Percentiles rank a stretch among this genome's conserved stretches.
Evolutionary conservation across 805 yeast species (phyloP).

Genomic region (Yamadazyma kitorensis): DNA sequence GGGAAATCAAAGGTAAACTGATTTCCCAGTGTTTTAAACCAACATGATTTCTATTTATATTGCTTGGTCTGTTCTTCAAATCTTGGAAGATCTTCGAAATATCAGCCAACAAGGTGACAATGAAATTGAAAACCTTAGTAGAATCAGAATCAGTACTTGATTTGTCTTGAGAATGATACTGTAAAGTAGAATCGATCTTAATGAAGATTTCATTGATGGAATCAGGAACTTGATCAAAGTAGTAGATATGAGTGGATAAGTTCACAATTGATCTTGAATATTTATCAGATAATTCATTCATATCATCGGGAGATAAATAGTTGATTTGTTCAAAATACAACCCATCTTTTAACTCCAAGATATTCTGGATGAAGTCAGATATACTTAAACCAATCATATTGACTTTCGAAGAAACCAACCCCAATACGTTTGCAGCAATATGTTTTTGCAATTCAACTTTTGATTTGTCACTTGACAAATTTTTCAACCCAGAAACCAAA

Average conservation of each 20-base stretch:
- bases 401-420: slow-evolving; percentile 70
- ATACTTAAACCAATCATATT: slow-evolving; percentile 87
- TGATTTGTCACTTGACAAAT: slow-evolving; percentile 17
- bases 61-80: slow-evolving; percentile 27
- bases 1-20: slow-evolving; percentile 27
- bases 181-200: slow-evolving; percentile 35
- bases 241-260: slow-evolving; percentile 74
- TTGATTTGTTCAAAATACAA: slow-evolving; percentile 25
- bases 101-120: slow-evolving; percentile 29
- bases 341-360: slow-evolving; percentile 49
- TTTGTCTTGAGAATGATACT: slow-evolving; percentile 9
- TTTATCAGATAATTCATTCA: slow-evolving; percentile 32
- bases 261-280: slow-evolving; percentile 63
- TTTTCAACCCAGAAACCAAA: slow-evolving; percentile 26
- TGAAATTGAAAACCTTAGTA: slow-evolving; percentile 16
- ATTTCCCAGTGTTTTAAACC: slow-evolving; percentile 44
- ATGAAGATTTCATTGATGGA: slow-evolving; percentile 66
- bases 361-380: slow-evolving; percentile 66
- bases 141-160: slow-evolving; percentile 11
- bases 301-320: slow-evolving; percentile 18
- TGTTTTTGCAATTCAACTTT: slow-evolving; percentile 28
- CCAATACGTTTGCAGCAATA: slow-evolving; percentile 47
- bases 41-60: slow-evolving; percentile 43
- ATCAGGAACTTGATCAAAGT: slow-evolving; percentile 83
- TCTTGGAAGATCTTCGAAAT: slow-evolving; percentile 28